Percentiles rank a stretch among this genome's conserved stretches.
Evolutionary conservation across 2,329 filamentous ascomycete genomes (phyloP).

Genomic region (Fusarium sp.): DNA sequence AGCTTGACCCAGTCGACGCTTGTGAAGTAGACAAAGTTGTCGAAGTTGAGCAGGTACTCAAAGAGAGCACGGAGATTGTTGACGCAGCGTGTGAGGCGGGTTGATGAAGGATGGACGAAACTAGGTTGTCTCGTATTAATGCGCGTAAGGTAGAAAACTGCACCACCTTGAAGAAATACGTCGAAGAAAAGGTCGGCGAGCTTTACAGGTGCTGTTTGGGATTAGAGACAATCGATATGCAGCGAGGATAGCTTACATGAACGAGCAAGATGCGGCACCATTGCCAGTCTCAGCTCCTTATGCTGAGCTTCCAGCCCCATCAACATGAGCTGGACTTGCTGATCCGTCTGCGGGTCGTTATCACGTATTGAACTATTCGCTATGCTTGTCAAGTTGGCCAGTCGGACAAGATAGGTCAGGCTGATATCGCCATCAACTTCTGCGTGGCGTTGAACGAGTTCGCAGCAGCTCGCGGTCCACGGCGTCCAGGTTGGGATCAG

Average conservation of each 20-base stretch:
- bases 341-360: conserved; percentile 47
- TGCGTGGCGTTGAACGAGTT: conserved; percentile 54
- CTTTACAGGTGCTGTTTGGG: conserved; percentile 40
- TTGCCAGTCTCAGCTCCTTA: conserved; percentile 52
- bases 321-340: conserved; percentile 59
- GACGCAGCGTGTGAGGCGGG: conserved; percentile 42
- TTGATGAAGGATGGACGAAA: conserved; percentile 27
- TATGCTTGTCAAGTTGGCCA: conserved; percentile 56
- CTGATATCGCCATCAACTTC: conserved; percentile 54
- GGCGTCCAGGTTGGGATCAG: conserved; percentile 51
- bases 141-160: conserved; percentile 47
- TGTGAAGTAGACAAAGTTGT: conserved; percentile 53
- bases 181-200: conserved; percentile 52
- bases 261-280: conserved; percentile 50
- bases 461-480: conserved; percentile 60
- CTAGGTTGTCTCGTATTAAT: conserved; percentile 7
- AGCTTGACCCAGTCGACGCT: conserved; percentile 58
- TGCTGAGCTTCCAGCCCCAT: conserved; percentile 61
- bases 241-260: conserved; percentile 21
- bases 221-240: conserved; percentile 16
- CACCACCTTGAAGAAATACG: conserved; percentile 54
- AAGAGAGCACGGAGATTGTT: conserved; percentile 48
- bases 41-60: conserved; percentile 47
- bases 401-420: conserved; percentile 57
- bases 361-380: conserved; percentile 49